A percentile compares a stretch with the other conserved stretches of the same genome.
Conservation (phyloP, 805 yeast species). For the Zygoascus biomembranicola region DNA sequence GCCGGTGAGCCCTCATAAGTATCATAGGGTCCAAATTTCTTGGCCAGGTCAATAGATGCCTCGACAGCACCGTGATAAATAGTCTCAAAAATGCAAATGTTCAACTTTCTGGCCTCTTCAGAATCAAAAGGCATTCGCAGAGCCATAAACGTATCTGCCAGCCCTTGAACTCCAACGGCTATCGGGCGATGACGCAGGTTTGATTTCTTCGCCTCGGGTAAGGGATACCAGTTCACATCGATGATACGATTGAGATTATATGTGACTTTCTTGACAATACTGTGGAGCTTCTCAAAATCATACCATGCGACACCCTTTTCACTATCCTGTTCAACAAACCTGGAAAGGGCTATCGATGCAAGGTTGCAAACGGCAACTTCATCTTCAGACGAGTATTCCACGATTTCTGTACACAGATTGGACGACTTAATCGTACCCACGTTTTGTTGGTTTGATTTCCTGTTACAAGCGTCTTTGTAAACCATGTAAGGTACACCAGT, state of each 20-base stretch:
- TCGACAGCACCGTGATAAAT: constrained; percentile 91
- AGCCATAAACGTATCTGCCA: constrained; percentile 80
- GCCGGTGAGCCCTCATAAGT: constrained; percentile 83
- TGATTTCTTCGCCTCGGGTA: constrained; percentile 62
- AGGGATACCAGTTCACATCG: constrained; percentile 81
- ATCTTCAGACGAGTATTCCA: constrained; percentile 84
- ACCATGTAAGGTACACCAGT: constrained; percentile 95
- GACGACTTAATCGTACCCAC: constrained; percentile 89
- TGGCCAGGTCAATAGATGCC: constrained; percentile 76
- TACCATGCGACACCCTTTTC: constrained; percentile 42
- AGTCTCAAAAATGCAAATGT: constrained; percentile 86
- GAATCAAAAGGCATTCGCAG: constrained; percentile 84
- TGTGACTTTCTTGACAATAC: constrained; percentile 66
- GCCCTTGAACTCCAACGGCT: constrained; percentile 97
- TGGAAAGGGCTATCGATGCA: constrained; percentile 84
- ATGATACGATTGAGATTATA: constrained; percentile 75
- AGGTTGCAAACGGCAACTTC: constrained; percentile 95
- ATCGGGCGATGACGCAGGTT: constrained; percentile 84
- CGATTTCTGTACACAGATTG: constrained; percentile 88
- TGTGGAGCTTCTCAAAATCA: constrained; percentile 69
- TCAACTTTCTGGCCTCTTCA: constrained; percentile 62
- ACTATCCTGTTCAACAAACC: constrained; percentile 45
- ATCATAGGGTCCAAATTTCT: constrained; percentile 58
- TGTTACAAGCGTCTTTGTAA: constrained; percentile 86
- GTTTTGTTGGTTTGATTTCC: constrained; percentile 83